A percentile compares a stretch with the other conserved stretches of the same genome.
These are phyloP conservation scores for Phytopythium litorale DNA, from an alignment of 352 stramenopile species.

Conservation along the genomic window DNA sequence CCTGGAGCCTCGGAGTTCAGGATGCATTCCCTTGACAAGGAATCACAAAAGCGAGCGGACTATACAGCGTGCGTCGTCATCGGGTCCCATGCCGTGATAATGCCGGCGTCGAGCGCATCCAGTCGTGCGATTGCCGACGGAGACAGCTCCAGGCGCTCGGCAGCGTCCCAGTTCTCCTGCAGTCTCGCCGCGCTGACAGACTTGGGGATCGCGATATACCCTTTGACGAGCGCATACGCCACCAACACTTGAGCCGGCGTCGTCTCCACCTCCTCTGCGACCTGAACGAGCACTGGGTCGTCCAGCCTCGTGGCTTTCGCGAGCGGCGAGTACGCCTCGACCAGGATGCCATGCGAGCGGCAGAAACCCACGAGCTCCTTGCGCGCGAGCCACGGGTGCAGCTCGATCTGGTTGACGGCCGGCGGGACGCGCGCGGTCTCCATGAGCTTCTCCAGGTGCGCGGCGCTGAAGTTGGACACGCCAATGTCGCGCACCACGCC, in stretches of 20 bases:
- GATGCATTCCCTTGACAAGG: no score
- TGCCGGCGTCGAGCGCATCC: constrained; percentile 17
- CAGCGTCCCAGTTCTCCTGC: constrained; percentile 28
- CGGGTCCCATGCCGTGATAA: constrained; percentile 23
- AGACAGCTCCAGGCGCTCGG: constrained; percentile 12
- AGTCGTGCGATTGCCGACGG: constrained; percentile 17
- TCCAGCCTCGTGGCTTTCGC: constrained; percentile 18
- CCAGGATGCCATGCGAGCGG: constrained; percentile 11
- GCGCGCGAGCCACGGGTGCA: constrained; percentile 43
- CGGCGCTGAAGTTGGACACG: constrained; percentile 72
- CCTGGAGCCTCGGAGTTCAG: no score
- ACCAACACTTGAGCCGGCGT: constrained; percentile 34
- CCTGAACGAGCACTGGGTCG: constrained; percentile 15
- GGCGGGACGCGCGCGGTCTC: constrained; percentile 23
- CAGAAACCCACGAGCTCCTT: constrained; percentile 41
- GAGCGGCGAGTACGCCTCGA: constrained; percentile 32
- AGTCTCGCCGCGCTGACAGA: constrained; percentile 24
- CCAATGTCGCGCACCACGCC: constrained; percentile 63
- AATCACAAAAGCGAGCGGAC: no score
- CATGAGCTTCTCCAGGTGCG: constrained; percentile 67
- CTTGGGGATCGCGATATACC: constrained; percentile 38
- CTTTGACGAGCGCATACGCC: constrained; percentile 27
- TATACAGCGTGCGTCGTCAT: constrained; percentile 21
- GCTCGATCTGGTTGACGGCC: constrained; percentile 56
- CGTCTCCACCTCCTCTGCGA: constrained; percentile 14